Percentiles rank a stretch among this genome's conserved stretches.
Evolutionary conservation across 352 stramenopile genomes (phyloP).

Genomic region (Pythium aphanidermatum): DNA sequence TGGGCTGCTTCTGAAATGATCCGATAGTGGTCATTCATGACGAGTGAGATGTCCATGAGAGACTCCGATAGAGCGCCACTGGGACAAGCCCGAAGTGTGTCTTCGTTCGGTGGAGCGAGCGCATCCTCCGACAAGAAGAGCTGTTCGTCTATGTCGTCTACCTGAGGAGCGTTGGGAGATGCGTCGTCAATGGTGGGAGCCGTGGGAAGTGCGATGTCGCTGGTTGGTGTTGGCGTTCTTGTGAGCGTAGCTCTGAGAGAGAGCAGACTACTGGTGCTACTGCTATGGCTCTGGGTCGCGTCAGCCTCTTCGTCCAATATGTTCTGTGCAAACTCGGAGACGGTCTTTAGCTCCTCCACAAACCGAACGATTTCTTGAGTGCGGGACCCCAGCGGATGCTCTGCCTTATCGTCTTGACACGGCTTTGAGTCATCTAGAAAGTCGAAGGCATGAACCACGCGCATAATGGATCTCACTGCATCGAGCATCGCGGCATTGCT

Average conservation of each 20-base stretch:
- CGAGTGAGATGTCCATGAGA: slow-evolving; percentile 64
- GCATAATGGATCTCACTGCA: slow-evolving; percentile 11
- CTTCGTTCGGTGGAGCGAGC: slow-evolving; percentile 4
- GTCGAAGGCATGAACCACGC: slow-evolving; percentile 11
- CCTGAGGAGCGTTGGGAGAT: no score
- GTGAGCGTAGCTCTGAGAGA: slow-evolving; percentile 20
- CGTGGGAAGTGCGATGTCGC: no score
- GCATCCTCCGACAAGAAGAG: slow-evolving; percentile 8
- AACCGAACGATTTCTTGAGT: slow-evolving; percentile 38
- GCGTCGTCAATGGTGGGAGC: no score
- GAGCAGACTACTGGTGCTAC: slow-evolving; percentile 35
- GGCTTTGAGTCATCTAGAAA: slow-evolving; percentile 3
- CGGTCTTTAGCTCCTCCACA: slow-evolving; percentile 46
- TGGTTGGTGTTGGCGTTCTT: slow-evolving; percentile 27
- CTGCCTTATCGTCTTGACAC: background rate
- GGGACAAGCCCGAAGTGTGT: background rate
- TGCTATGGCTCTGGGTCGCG: slow-evolving; percentile 28
- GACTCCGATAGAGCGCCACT: slow-evolving; percentile 36
- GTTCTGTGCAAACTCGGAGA: slow-evolving; percentile 53
- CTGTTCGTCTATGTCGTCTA: no score
- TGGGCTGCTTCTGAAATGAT: slow-evolving; percentile 47
- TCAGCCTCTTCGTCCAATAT: slow-evolving; percentile 49
- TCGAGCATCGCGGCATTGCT: slow-evolving; percentile 10
- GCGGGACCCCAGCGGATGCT: background rate
- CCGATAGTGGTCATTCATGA: slow-evolving; percentile 69